phyloP scores from a whole-genome alignment of 768 basidiomycete genomes.

The Xerocomellus chrysenteron region DNA sequence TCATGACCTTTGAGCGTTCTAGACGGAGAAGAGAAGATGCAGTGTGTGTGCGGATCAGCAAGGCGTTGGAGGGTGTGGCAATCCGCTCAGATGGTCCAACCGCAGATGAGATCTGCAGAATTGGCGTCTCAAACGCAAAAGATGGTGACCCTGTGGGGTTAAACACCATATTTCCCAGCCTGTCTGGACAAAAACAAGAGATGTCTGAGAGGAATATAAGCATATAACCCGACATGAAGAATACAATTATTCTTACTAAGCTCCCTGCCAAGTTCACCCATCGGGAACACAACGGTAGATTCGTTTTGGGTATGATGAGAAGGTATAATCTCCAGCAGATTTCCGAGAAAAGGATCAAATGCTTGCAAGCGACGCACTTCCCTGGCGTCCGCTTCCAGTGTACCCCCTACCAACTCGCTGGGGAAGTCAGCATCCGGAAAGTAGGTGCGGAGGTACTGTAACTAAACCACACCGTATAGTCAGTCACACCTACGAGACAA shows the following conservation, averaged over 20 bases:
- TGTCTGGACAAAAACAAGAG: constrained; percentile 37
- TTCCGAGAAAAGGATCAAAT: constrained; percentile 62
- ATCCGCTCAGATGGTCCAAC: constrained; percentile 15
- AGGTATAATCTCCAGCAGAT: constrained; percentile 45
- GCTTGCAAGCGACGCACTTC: constrained; percentile 32
- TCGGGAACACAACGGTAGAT: constrained; percentile 54
- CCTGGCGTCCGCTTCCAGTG: constrained; percentile 48
- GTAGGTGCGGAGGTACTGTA: constrained; percentile 67
- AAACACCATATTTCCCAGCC: constrained; percentile 19
- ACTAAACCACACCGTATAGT: constrained; percentile 39
- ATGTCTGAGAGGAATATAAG: constrained; percentile 42
- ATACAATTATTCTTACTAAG: constrained; percentile 51
- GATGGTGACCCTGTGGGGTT: constrained; percentile 41
- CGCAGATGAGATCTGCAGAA: constrained; percentile 57
- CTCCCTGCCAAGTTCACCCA: constrained; percentile 56
- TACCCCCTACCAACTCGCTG: constrained; percentile 59
- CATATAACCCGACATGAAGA: not conserved
- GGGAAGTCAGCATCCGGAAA: constrained; percentile 76
- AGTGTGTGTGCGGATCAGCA: constrained; percentile 48
- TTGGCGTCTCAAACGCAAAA: constrained; percentile 61
- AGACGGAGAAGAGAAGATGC: constrained; percentile 42
- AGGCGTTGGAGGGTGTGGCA: constrained; percentile 11
- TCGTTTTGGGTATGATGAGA: constrained; percentile 26
- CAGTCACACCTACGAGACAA: not conserved
- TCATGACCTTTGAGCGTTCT: constrained; percentile 23